A percentile compares a stretch with the other conserved stretches of the same genome.
phyloP scores from a whole-genome alignment of 2,329 filamentous ascomycete genomes.

The Hymenoscyphus infarciens region DNA sequence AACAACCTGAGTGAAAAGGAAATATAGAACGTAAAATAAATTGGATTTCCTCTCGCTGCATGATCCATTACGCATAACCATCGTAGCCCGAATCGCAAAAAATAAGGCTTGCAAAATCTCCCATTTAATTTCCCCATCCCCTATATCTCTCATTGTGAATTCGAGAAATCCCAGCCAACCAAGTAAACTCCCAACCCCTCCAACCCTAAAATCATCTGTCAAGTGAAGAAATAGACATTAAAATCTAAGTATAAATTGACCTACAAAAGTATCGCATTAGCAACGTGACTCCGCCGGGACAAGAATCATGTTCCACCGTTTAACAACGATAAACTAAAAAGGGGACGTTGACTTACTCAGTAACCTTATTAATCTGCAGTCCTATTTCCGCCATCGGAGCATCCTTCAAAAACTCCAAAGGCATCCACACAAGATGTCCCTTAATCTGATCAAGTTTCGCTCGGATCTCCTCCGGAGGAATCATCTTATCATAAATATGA shows the following conservation, averaged over 20 bases:
- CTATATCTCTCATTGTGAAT: too few relatives aligned
- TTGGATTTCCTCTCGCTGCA: too few relatives aligned
- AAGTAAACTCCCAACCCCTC: background rate
- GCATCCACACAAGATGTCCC: constrained; percentile 94
- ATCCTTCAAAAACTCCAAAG: constrained; percentile 79
- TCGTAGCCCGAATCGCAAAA: too few relatives aligned
- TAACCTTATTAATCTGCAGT: background rate
- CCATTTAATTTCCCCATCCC: too few relatives aligned
- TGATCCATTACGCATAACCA: too few relatives aligned
- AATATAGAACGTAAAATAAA: too few relatives aligned
- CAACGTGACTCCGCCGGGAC: background rate
- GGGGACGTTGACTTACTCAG: background rate
- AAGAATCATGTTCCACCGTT: too few relatives aligned
- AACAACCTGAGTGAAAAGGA: too few relatives aligned
- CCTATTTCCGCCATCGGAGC: constrained; percentile 86
- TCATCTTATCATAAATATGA: constrained; percentile 79
- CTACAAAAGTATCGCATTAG: background rate
- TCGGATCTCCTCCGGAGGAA: constrained; percentile 69
- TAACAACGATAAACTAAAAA: too few relatives aligned
- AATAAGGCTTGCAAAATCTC: too few relatives aligned
- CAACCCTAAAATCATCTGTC: background rate
- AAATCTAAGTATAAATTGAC: constrained; percentile 3
- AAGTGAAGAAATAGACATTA: background rate
- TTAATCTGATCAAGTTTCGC: constrained; percentile 73
- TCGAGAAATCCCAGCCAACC: too few relatives aligned